Evolutionary conservation across 2,329 filamentous ascomycete genomes (phyloP), one percentile per base, ranked within the genome.

Genomic region (Huntiella bhutanensis): DNA sequence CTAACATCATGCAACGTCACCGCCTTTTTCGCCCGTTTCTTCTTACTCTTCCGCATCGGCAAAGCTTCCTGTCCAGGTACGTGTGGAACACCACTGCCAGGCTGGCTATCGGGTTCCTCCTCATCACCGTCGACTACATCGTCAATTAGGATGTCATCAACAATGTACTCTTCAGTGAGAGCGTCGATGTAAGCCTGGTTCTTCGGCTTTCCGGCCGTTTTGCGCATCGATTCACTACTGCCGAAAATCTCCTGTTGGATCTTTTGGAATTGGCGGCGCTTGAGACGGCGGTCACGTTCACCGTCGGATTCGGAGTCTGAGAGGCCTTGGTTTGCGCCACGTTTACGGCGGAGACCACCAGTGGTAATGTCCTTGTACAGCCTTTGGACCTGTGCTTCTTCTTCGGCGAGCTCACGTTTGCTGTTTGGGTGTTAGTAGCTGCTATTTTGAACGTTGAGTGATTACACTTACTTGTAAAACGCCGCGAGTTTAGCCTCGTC

Each of bases 331-430:
- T 87, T 82, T 58, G 82, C 71, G 51, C 80, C 82, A 57, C 82
- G 78, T 59, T 92, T 88, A 51, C 84, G 80, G 8, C 87, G 80
- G 43, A 98, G 71, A 60, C 77, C 80, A 43, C 91, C 91, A 10
- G 81, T 92, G 4, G 84, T 91, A 55, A 98, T 80, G 57, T 96
- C 88, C 54, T 83, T 87, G 69, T 91, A 85, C 44, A 98, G 72
- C 64, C 91, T 91, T 55, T 87, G 82, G 11, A 95, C 80, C 53
- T 83, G 77, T 55, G 88, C 85, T 59, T 93, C 86, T 55, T 96
- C 85, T 34, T 75, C 74, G 34, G 71, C 75, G 51, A 85, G 79
- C 55, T 88, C 79, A 44, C 82, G 81, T 54, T 92, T 80, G 32
- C 82, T 88, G 51, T 28, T 28, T 1, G 2, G 8, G 22, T 28